A percentile compares a stretch with the other conserved stretches of the same genome.
These are phyloP conservation scores for Didymella sp. DNA, from an alignment of 2,329 filamentous ascomycete genomes.

Conservation along the genomic window DNA sequence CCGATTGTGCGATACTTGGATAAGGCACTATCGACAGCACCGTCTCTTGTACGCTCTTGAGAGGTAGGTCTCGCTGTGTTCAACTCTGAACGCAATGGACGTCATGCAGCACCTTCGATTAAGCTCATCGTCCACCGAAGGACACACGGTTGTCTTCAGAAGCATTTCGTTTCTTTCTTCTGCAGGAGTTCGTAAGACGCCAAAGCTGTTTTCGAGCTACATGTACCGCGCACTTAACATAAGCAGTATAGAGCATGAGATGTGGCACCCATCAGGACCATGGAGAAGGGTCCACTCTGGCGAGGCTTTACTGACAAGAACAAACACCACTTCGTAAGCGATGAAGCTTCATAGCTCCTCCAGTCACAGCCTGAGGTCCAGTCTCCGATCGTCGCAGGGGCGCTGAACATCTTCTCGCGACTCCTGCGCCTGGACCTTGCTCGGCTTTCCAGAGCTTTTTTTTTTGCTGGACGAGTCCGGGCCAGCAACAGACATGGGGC, in stretches of 20 bases:
- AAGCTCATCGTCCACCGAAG: not conserved
- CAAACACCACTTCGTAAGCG: too few species aligned
- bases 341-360: not conserved
- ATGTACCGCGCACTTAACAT: too few species aligned
- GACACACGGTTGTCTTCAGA: not conserved
- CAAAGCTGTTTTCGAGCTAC: too few species aligned
- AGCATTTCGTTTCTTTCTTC: not conserved
- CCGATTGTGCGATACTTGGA: not conserved
- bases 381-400: not conserved
- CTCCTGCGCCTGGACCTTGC: too few species aligned
- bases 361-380: not conserved
- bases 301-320: not conserved
- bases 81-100: not conserved
- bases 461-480: not conserved
- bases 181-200: not conserved
- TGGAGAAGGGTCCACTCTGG: too few species aligned
- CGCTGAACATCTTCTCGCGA: not conserved
- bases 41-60: not conserved
- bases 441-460: too few species aligned
- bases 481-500: not conserved
- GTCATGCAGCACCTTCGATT: too few species aligned
- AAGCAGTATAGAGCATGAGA: too few species aligned
- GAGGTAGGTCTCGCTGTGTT: not conserved
- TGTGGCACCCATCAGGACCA: too few species aligned
- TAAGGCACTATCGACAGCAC: not conserved